A percentile compares a stretch with the other conserved stretches of the same genome.
Evolutionary conservation across 352 stramenopile species (phyloP).

Genomic region (Globisporangium splendens): DNA sequence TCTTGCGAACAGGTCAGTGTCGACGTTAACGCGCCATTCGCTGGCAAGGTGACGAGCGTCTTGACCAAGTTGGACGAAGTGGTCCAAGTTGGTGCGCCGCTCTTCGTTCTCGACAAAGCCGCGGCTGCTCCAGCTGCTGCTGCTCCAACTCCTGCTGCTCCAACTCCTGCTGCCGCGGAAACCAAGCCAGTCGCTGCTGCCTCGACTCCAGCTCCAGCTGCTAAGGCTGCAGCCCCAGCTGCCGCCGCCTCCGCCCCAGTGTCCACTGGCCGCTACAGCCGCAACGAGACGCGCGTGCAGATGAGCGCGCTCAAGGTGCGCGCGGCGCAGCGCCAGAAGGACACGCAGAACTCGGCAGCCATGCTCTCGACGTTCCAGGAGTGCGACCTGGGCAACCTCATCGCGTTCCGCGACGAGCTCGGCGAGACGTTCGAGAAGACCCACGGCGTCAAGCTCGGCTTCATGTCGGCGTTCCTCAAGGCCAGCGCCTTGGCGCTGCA

Average conservation of each 20-base stretch:
- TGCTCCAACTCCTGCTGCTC: conserved; percentile 6
- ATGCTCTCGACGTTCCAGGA: conserved; percentile 99
- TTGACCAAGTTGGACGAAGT: conserved; percentile 94
- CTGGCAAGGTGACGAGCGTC: conserved; percentile 90
- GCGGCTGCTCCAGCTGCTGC: conserved; percentile 24
- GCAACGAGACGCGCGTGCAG: conserved; percentile 83
- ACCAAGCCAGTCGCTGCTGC: conserved; percentile 18
- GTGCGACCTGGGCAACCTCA: conserved; percentile 95
- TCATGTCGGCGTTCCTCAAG: conserved; percentile 99
- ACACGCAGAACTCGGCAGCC: conserved; percentile 97
- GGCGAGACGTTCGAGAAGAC: conserved; percentile 94
- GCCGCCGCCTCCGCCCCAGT: conserved; percentile 25
- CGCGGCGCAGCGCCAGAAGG: conserved; percentile 95
- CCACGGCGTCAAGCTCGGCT: conserved; percentile 97
- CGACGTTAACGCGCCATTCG: conserved; percentile 89
- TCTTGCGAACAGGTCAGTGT: conserved; percentile 64
- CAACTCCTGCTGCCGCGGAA: conserved; percentile 13
- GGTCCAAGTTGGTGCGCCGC: conserved; percentile 91
- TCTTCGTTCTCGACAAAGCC: conserved; percentile 91
- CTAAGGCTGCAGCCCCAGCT: conserved; percentile 12
- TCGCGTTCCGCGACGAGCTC: conserved; percentile 90
- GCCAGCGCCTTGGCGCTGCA: conserved; percentile 91
- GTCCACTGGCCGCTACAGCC: conserved; percentile 34
- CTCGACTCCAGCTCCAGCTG: conserved; percentile 19
- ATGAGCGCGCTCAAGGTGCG: conserved; percentile 96